Conservation (phyloP, 257 asterid species). For the Solanum ossicruentum region DNA sequence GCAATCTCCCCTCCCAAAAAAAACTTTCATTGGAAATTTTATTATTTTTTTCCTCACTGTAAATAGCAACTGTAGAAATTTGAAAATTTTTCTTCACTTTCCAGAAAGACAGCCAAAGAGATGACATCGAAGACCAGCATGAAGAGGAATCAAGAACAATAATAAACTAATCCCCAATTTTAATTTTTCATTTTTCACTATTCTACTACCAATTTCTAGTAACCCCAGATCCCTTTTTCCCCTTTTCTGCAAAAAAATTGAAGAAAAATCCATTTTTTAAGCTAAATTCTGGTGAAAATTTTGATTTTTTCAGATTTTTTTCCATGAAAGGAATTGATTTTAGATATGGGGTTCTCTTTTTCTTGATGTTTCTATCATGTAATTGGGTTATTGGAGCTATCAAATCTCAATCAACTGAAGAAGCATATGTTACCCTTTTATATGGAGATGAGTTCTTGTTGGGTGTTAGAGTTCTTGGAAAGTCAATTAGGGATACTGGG, state of each 20-base stretch:
- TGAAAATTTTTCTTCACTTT: neutral
- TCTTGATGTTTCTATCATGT: neutral
- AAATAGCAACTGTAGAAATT: neutral
- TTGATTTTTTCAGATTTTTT: neutral
- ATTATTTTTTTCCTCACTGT: neutral
- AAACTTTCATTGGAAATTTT: neutral
- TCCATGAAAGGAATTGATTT: neutral
- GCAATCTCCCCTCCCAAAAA: neutral
- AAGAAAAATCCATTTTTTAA: neutral
- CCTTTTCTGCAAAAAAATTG: neutral
- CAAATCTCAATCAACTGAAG: constrained; percentile 27
- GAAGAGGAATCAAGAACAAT: neutral
- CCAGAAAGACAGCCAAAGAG: neutral
- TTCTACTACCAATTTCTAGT: neutral
- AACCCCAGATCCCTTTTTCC: neutral
- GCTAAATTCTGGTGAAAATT: neutral
- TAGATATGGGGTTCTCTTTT: neutral
- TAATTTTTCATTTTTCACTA: neutral
- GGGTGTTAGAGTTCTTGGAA: constrained; percentile 89
- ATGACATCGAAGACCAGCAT: neutral
- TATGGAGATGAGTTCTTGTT: constrained; percentile 90
- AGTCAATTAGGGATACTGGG: constrained; percentile 87
- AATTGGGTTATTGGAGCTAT: neutral
- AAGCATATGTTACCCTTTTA: constrained; percentile 85
- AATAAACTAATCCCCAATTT: neutral